Base-by-base conservation (phyloP, 306 rosid species). In the Geum urbanum region DNA sequence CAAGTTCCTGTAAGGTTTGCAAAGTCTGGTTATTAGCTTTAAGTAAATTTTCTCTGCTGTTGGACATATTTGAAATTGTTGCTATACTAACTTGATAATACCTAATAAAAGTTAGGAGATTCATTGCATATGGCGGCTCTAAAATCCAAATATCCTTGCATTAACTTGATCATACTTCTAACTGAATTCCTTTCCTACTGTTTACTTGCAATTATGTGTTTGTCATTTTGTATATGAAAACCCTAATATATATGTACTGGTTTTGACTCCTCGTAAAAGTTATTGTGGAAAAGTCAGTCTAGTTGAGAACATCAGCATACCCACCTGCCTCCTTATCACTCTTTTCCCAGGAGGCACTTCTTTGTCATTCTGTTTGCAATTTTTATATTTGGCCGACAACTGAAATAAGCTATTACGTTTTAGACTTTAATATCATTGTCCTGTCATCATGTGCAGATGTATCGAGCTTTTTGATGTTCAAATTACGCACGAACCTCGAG, bases 401-500 rank as follows among this genome's bases (percentile, higher is more conserved):
- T 27, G 63, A 12, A 57, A 0, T 24, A n/a, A n/a, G n/a, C n/a
- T 24, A 24, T 24, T 24, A 24, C 27, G 27, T n/a, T 24, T 24
- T 24, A 24, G 62, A 56, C 19, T 58, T 27, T 59, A 49, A 60
- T 73, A 63, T 22, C 44, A 35, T 52, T 57, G 55, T 69, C 13
- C 60, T 22, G 67, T 43, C 53, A 51, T 22, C 44, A 72, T 69
- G 13, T 78, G 83, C 84, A 90, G 89, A 69, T 63, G 81, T 71
- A 69, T 68, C 86, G 81, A 84, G 77, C 77, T 44, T 85, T 84
- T 84, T 71, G 76, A 56, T 55, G 79, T 75, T 55, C 64, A 61
- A 68, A 80, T 54, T 64, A 74, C 44, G 68, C 49, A 63, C 70
- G 60, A 78, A 73, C 16, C 49, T 55, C 40, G 48, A 53, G 71